Percentiles rank a stretch among this genome's conserved stretches.
phyloP scores from a whole-genome alignment of 1,284 basidiomycete species.

The Grifola frondosa region DNA sequence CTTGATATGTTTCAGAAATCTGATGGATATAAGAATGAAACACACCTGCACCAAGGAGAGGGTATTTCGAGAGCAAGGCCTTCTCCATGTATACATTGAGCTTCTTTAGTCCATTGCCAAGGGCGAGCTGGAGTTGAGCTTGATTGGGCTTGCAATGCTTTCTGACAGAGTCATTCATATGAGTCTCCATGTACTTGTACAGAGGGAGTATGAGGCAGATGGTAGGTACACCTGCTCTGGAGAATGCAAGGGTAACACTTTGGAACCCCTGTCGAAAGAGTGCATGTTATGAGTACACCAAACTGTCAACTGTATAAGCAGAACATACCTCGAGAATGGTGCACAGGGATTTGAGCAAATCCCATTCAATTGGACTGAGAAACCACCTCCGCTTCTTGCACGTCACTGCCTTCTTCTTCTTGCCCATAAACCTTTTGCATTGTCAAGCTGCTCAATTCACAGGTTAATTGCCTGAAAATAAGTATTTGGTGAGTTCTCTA shows the following conservation, averaged over 20 bases:
- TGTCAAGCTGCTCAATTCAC: conserved; percentile 5
- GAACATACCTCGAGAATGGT: conserved; percentile 4
- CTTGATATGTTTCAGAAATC: too few relatives aligned
- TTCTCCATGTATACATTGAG: conserved; percentile 13
- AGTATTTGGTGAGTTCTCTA: too few relatives aligned
- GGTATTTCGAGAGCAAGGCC: conserved; percentile 11
- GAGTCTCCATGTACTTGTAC: conserved; percentile 12
- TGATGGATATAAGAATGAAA: background rate
- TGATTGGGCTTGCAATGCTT: background rate
- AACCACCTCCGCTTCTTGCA: conserved; percentile 6
- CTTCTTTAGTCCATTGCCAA: conserved; percentile 13
- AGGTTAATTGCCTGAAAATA: conserved; percentile 9
- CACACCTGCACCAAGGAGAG: conserved; percentile 21
- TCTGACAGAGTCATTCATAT: background rate
- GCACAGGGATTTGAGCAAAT: conserved; percentile 1
- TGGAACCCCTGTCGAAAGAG: conserved; percentile 7
- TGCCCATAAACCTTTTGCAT: conserved; percentile 7
- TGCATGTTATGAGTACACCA: too few relatives aligned
- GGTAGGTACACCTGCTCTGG: conserved; percentile 6
- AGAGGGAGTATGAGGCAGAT: conserved; percentile 10
- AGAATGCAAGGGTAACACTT: conserved; percentile 10
- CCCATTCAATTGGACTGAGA: conserved; percentile 6
- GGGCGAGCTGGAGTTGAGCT: too few relatives aligned
- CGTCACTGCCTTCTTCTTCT: conserved; percentile 7
- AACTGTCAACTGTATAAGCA: too few relatives aligned